Conservation (phyloP, 495 filamentous ascomycete species). For the Xylaria flabelliformis region DNA sequence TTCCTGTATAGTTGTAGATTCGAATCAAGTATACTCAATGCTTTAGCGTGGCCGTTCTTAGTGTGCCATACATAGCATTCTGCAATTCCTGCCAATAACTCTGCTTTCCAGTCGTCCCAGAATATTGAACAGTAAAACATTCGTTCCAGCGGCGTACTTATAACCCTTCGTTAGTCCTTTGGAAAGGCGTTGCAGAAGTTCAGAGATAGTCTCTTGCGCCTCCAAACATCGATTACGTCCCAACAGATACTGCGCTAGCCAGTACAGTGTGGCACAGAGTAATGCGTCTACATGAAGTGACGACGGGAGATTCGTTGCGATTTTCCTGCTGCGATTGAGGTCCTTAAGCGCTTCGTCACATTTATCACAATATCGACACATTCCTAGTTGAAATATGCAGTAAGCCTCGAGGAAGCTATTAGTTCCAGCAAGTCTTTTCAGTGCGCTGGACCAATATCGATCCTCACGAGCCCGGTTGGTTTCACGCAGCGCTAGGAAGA, state of each 20-base stretch:
- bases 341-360: background rate
- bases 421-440: background rate
- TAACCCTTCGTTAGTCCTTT: background rate
- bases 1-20: slow-evolving; percentile 8
- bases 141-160: background rate
- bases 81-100: background rate
- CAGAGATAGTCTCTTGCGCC: slow-evolving; percentile 6
- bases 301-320: slow-evolving; percentile 2
- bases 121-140: background rate
- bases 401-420: slow-evolving; percentile 5
- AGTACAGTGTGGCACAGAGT: background rate
- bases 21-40: background rate
- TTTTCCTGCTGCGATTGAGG: slow-evolving; percentile 1
- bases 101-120: slow-evolving; percentile 7
- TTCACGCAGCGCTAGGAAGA: background rate
- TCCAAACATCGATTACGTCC: background rate
- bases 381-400: background rate
- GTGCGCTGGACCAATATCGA: background rate
- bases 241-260: background rate
- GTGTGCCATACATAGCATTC: background rate
- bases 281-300: slow-evolving; percentile 1
- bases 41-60: background rate
- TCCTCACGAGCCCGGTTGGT: background rate
- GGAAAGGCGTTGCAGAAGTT: slow-evolving; percentile 9
- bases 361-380: background rate